Evolutionary conservation across 2,329 filamentous ascomycete genomes (phyloP).

Genomic region (Penicillium janthinellum): DNA sequence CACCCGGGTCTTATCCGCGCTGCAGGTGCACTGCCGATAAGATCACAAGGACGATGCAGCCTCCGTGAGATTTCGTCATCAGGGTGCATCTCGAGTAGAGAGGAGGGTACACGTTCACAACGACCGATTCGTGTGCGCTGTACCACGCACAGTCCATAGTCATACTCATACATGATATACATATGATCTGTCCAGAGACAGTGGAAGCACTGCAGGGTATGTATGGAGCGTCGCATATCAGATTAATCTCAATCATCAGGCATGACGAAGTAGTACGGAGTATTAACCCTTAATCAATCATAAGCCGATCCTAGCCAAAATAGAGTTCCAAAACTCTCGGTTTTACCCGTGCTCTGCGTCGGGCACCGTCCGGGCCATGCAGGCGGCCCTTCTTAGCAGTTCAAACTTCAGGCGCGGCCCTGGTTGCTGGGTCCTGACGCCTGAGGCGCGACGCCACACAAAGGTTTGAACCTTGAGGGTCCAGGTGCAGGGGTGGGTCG

Average conservation of each 20-base stretch:
- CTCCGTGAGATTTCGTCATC: constrained; percentile 5
- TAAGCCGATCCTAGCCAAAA: background rate
- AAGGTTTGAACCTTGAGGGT: constrained; percentile 5
- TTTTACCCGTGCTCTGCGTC: constrained; percentile 21
- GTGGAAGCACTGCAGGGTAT: too few species aligned
- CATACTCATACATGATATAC: background rate
- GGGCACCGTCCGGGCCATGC: constrained; percentile 18
- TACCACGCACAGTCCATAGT: background rate
- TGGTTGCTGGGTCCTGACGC: constrained; percentile 16
- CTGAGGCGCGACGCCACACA: constrained; percentile 24
- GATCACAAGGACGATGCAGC: background rate
- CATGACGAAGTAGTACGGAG: background rate
- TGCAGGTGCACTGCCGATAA: constrained; percentile 4
- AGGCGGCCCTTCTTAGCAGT: constrained; percentile 18
- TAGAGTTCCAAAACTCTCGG: constrained; percentile 16
- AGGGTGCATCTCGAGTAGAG: background rate
- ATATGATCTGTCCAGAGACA: background rate
- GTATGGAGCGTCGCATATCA: background rate
- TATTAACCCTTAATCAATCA: background rate
- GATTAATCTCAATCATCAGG: background rate
- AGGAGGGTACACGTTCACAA: background rate
- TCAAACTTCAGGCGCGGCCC: background rate
- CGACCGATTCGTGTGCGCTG: background rate
- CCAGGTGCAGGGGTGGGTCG: constrained; percentile 19
- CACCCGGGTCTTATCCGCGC: constrained; percentile 1